phyloP scores from a whole-genome alignment of 352 stramenopile genomes.

The Phytopythium sindhum region DNA sequence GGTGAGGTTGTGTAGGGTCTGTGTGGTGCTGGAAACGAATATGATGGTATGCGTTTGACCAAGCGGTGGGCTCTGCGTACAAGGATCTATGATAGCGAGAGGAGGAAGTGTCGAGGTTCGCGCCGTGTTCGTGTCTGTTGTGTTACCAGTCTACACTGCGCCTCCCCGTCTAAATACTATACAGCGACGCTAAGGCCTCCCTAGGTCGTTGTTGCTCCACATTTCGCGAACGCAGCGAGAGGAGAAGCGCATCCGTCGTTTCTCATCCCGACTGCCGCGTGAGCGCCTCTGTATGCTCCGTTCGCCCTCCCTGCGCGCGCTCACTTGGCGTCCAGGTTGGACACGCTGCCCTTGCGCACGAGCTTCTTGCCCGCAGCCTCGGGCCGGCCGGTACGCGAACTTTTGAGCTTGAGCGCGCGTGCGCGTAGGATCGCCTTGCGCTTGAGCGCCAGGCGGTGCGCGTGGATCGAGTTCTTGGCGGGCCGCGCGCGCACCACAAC shows the following conservation, averaged over 20 bases:
- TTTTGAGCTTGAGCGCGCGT: slow-evolving; percentile 56
- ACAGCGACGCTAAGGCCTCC: neutral
- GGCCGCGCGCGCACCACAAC: slow-evolving; percentile 52
- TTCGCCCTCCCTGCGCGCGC: neutral
- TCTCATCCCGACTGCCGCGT: neutral
- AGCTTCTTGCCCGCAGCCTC: slow-evolving; percentile 38
- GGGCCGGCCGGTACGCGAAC: slow-evolving; percentile 21
- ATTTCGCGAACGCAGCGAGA: too few relatives aligned
- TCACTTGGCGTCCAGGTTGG: slow-evolving; percentile 29
- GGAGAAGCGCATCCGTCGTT: slow-evolving; percentile 10
- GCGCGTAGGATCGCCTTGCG: slow-evolving; percentile 56
- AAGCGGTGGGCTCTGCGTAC: too few relatives aligned
- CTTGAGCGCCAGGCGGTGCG: slow-evolving; percentile 80
- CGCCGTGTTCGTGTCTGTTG: neutral
- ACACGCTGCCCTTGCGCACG: slow-evolving; percentile 46
- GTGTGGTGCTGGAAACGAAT: neutral
- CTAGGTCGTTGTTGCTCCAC: neutral
- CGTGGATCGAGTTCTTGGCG: slow-evolving; percentile 77
- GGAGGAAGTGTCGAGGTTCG: neutral
- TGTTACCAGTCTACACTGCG: neutral
- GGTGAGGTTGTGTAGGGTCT: neutral
- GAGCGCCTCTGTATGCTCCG: neutral
- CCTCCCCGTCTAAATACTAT: slow-evolving; percentile 1
- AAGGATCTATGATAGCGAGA: too few relatives aligned
- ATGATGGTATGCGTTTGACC: neutral